Base-by-base conservation (phyloP, 129 eudicot genomes). In the Centella asiatica region DNA sequence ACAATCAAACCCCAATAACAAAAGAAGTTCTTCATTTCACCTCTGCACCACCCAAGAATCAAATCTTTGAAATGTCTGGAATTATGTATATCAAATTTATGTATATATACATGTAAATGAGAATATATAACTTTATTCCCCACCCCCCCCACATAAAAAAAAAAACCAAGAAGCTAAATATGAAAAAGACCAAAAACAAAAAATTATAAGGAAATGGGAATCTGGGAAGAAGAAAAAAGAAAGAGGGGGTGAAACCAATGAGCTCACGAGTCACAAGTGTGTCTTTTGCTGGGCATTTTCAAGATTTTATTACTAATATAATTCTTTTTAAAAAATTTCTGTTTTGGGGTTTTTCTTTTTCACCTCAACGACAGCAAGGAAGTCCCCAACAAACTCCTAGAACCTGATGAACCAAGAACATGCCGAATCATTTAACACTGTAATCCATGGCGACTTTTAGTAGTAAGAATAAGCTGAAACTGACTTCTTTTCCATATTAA, bases 11-110 rank as follows among this genome's bases (percentile, higher is more conserved):
- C 69, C 18, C 49, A 49, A 3, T 48, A 50, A n/a, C 24, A 14
- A 48, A 65, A 65, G 34, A 20, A 0, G 8, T 48, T 65, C 59
- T 7, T 18, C 69, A 65, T 65, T 32, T 32, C 45, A 58, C 51
- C 51, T 46, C 51, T 18, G 3, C 8, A 46, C 45, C 29, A 9
- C 63, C 6, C 12, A 12, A 25, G 26, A 48, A 42, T 9, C 13
- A 20, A 48, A 19, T 48, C 2, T 48, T 20, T 42, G 15, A n/a
- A n/a, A n/a, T n/a, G n/a, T n/a, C n/a, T n/a, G n/a, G n/a, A n/a
- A n/a, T n/a, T n/a, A n/a, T n/a, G n/a, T n/a, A n/a, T n/a, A 40
- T 1, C 23, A 28, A 60, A 24, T 60, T 14, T 40, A 14, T 20
- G 34, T 57, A 14, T 33, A 15, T 29, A 10, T 29, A 15, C 7